phyloP scores from a whole-genome alignment of 768 basidiomycete species.

The Mycena venus region DNA sequence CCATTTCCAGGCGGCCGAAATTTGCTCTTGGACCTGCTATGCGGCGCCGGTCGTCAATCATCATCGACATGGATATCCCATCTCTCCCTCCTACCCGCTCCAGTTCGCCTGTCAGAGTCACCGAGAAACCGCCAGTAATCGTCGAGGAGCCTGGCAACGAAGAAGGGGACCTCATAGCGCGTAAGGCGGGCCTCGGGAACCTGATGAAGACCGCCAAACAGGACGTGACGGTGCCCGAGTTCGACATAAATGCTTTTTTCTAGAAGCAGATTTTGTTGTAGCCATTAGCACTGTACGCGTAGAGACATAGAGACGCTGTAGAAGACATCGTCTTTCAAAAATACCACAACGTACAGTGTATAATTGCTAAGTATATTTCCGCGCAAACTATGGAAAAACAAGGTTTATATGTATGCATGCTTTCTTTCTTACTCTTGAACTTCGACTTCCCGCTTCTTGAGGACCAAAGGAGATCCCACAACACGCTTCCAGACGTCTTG shows the following conservation, averaged over 20 bases:
- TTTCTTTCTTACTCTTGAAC: constrained; percentile 65
- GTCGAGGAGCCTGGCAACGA: constrained; percentile 58
- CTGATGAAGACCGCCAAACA: constrained; percentile 94
- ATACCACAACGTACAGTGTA: constrained; percentile 25
- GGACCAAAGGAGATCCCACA: constrained; percentile 79
- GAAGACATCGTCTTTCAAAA: constrained; percentile 24
- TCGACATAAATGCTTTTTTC: constrained; percentile 87
- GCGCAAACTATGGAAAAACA: constrained; percentile 16
- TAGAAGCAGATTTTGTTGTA: neutral
- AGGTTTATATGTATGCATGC: constrained; percentile 1
- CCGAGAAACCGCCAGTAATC: constrained; percentile 33
- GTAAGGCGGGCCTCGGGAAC: constrained; percentile 83
- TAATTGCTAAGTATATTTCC: constrained; percentile 32
- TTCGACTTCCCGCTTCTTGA: constrained; percentile 89
- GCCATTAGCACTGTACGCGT: neutral
- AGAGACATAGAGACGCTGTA: neutral
- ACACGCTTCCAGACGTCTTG: constrained; percentile 96
- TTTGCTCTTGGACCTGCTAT: constrained; percentile 66
- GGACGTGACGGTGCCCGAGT: constrained; percentile 88
- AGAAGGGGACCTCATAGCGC: constrained; percentile 70
- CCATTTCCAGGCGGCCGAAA: constrained; percentile 56
- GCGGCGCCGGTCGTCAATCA: constrained; percentile 78
- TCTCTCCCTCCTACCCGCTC: constrained; percentile 70
- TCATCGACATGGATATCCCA: constrained; percentile 91
- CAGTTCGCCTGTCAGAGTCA: constrained; percentile 59